Percentiles rank a stretch among this genome's conserved stretches.
Evolutionary conservation across 257 asterid species (phyloP).

Genomic region (Osmanthus fragrans): DNA sequence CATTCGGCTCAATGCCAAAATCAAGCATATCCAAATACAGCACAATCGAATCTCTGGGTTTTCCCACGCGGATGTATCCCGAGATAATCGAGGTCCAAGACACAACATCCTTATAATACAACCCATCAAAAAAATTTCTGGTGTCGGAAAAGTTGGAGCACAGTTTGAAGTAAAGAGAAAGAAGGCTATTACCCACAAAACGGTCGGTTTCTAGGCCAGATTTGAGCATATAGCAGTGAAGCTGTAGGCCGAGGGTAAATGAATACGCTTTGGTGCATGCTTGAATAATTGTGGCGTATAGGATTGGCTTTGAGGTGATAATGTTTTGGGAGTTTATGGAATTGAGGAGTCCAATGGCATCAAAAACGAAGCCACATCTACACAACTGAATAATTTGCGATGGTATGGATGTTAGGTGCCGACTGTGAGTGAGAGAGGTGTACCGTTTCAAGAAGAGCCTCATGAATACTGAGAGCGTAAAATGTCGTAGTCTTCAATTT

Average conservation of each 20-base stretch:
- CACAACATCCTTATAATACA: constrained; percentile 68
- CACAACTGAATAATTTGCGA: constrained; percentile 54
- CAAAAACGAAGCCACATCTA: constrained; percentile 41
- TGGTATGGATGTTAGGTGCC: constrained; percentile 13
- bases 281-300: constrained; percentile 57
- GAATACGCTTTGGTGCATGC: constrained; percentile 45
- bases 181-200: constrained; percentile 71
- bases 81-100: constrained; percentile 90
- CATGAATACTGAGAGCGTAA: constrained; percentile 27
- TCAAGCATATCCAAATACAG: constrained; percentile 56
- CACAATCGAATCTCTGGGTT: constrained; percentile 40
- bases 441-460: constrained; percentile 43
- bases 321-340: constrained; percentile 25
- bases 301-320: constrained; percentile 42
- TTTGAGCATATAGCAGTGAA: constrained; percentile 67
- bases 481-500: not conserved
- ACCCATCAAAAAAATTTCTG: constrained; percentile 48
- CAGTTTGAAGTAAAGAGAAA: constrained; percentile 65
- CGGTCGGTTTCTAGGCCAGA: constrained; percentile 68
- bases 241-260: constrained; percentile 63
- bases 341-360: constrained; percentile 48
- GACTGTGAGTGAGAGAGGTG: constrained; percentile 30
- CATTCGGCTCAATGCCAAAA: constrained; percentile 55
- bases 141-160: constrained; percentile 44
- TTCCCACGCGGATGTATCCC: constrained; percentile 60